A percentile compares a stretch with the other conserved stretches of the same genome.
phyloP scores from a whole-genome alignment of 768 basidiomycete genomes.

The Kwoniella mangroviensis region DNA sequence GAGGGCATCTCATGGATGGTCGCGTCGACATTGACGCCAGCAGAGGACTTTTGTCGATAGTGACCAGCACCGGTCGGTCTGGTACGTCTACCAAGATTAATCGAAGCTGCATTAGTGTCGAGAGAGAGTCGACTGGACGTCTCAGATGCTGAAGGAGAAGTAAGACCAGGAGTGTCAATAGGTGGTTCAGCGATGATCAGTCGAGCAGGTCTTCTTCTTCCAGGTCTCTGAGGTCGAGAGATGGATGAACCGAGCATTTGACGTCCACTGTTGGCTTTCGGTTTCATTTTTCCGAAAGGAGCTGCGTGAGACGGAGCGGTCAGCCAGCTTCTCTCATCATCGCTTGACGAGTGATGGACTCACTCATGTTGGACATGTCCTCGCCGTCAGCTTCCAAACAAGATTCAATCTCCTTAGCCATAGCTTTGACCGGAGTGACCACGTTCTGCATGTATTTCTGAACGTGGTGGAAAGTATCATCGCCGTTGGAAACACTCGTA shows the following conservation, averaged over 20 bases:
- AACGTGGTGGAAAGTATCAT: constrained; percentile 44
- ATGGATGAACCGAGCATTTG: constrained; percentile 32
- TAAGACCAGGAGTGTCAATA: constrained; percentile 41
- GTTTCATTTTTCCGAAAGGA: constrained; percentile 6
- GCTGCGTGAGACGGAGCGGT: neutral
- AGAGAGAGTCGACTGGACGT: constrained; percentile 44
- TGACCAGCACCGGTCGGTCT: constrained; percentile 39
- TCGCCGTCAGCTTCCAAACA: constrained; percentile 34
- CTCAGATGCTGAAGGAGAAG: constrained; percentile 46
- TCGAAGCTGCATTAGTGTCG: constrained; percentile 34
- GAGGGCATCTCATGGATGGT: constrained; percentile 50
- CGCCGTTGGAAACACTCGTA: constrained; percentile 22
- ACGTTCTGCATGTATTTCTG: constrained; percentile 19
- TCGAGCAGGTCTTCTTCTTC: constrained; percentile 36
- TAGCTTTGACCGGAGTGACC: constrained; percentile 15
- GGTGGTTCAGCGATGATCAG: constrained; percentile 24
- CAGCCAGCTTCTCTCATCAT: too few species aligned
- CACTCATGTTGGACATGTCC: constrained; percentile 36
- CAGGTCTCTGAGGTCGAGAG: constrained; percentile 39
- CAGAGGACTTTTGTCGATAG: constrained; percentile 47
- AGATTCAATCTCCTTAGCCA: constrained; percentile 20
- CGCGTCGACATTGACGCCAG: constrained; percentile 35
- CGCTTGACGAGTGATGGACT: constrained; percentile 4
- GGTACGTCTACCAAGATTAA: constrained; percentile 18
- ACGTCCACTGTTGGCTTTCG: constrained; percentile 16